Evolutionary conservation across 805 yeast genomes (phyloP), one percentile per base, ranked within the genome.

Genomic region (Saccharomycopsis sp.): DNA sequence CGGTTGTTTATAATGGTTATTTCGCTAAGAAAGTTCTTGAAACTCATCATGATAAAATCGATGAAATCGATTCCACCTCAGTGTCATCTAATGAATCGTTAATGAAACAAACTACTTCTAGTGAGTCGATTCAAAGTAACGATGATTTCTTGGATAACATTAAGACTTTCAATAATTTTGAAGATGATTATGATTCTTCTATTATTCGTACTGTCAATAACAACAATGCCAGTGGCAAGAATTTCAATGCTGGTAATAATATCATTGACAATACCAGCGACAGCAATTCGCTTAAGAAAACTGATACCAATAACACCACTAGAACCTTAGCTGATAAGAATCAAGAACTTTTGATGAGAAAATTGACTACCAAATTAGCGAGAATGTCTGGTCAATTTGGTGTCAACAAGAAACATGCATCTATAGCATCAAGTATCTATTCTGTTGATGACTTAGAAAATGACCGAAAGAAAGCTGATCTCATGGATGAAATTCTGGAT

Each of bases 321-420:
- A 6, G 7, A 16, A 20, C 26, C 5, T 28, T 43, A 20, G 38
- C 45, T 17, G 48, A 44, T 16, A 47, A 44, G 38, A 44, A 50
- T 26, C 35, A 47, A 24, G 40, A 19, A 8, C 40, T 42, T 31
- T 43, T 50, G 34, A 50, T 47, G 47, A 27, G 52, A 23, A 51
- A 48, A 38, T 38, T 48, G 38, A 39, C 50, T 3, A 48, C 48
- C 3, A 51, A 48, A 28, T 23, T 51, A 7, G 38, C 48, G 33
- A 39, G 53, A 45, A 24, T 48, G 14, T 44, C 50, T 19, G 50
- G 50, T 3, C 52, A 48, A 23, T 48, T 48, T 43, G 50, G 51
- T 3, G 43, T 42, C 17, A 6, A 14, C 24, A 14, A 38, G 27
- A 47, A 47, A 17, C 51, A 43, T 31, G 13, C 42, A 8, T 47